A percentile compares a stretch with the other conserved stretches of the same genome.
phyloP scores from a whole-genome alignment of 192 early-diverging fungal genomes.

The Coemansia sp. region DNA sequence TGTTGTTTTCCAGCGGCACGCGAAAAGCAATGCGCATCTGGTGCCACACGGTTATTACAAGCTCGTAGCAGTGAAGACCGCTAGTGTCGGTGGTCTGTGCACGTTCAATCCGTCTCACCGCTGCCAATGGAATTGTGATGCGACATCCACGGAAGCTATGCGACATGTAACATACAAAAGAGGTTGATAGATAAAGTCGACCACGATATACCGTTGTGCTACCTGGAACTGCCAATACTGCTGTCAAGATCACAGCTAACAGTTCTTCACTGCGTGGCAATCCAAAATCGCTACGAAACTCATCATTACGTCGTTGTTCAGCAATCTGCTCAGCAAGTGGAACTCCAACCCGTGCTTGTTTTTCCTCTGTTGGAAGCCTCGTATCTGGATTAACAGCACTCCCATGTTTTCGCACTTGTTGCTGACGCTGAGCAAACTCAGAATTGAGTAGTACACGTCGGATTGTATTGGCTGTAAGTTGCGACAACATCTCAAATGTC shows the following conservation, averaged over 20 bases:
- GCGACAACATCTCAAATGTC: conserved; percentile 91
- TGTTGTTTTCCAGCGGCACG: conserved; percentile 63
- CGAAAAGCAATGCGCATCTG: conserved; percentile 84
- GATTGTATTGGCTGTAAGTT: conserved; percentile 86
- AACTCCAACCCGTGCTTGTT: conserved; percentile 3
- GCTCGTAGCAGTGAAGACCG: conserved; percentile 54
- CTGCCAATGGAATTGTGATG: conserved; percentile 82
- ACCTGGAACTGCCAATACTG: conserved; percentile 56
- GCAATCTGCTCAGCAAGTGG: conserved; percentile 62
- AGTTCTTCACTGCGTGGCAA: conserved; percentile 76
- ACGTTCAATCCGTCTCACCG: conserved; percentile 88
- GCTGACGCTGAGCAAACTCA: conserved; percentile 37
- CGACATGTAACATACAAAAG: conserved; percentile 83
- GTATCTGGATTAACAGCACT: conserved; percentile 24
- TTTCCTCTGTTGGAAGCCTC: conserved; percentile 3
- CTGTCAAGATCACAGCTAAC: conserved; percentile 55
- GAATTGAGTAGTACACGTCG: conserved; percentile 82
- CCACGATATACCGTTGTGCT: conserved; percentile 58
- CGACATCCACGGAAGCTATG: conserved; percentile 67
- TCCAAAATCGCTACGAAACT: conserved; percentile 74
- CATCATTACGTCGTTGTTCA: conserved; percentile 73
- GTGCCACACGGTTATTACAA: conserved; percentile 90
- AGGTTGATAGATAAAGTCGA: conserved; percentile 78
- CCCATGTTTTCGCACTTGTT: conserved; percentile 12
- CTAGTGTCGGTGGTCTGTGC: conserved; percentile 61